These are phyloP conservation scores for Heliamphora ciliata DNA, from an alignment of 179 eudicot species.

Conservation along the genomic window DNA sequence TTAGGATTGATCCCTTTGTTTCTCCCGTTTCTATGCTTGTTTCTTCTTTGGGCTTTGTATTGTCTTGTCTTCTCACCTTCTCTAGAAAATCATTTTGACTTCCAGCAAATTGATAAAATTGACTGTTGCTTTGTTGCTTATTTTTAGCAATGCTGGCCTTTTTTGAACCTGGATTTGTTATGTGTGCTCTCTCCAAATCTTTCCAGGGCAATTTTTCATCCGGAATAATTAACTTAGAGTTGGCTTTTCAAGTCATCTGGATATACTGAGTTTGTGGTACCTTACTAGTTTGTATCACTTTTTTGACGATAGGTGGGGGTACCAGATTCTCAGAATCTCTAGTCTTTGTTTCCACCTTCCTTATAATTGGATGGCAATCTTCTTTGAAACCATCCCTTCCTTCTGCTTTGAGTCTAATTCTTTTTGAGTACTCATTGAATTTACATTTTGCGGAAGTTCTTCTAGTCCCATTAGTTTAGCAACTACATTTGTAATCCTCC, in stretches of 20 bases:
- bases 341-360: constrained; percentile 20
- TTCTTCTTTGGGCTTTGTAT: constrained; percentile 18
- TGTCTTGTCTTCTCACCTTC: constrained; percentile 16
- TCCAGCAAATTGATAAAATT: constrained; percentile 15
- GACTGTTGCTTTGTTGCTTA: constrained; percentile 27
- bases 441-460: constrained; percentile 45
- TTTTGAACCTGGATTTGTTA: constrained; percentile 10
- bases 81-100: constrained; percentile 16
- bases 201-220: constrained; percentile 23
- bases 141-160: constrained; percentile 18
- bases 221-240: background rate
- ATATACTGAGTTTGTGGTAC: constrained; percentile 2
- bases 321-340: constrained; percentile 16
- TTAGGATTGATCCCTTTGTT: constrained; percentile 20
- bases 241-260: constrained; percentile 11
- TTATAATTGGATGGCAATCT: constrained; percentile 19
- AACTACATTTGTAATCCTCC: constrained; percentile 61
- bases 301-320: constrained; percentile 4
- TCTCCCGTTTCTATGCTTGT: constrained; percentile 19
- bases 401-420: constrained; percentile 26
- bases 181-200: background rate
- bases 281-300: constrained; percentile 18
- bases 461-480: constrained; percentile 96
- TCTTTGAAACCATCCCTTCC: constrained; percentile 24
- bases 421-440: constrained; percentile 21